These are phyloP conservation scores for Olyra latifolia DNA, from an alignment of 176 grass and related monocot species.

Conservation along the genomic window DNA sequence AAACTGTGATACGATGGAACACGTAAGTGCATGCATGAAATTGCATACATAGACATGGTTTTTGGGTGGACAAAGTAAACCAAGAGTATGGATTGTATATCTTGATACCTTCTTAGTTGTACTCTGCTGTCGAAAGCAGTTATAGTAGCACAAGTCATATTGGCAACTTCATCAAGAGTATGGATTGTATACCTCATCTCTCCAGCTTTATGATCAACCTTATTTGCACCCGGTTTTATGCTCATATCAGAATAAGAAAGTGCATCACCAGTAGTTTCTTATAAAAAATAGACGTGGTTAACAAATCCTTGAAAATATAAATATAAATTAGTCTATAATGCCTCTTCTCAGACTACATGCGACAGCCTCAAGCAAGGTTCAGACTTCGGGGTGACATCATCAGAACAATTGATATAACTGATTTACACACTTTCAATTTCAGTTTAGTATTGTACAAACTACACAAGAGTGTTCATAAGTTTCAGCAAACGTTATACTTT, in stretches of 20 bases:
- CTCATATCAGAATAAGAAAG: constrained; percentile 85
- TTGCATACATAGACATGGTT: constrained; percentile 94
- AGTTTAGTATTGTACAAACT: constrained; percentile 3
- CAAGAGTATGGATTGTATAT: no score
- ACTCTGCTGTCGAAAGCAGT: constrained; percentile 81
- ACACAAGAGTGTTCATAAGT: constrained; percentile 9
- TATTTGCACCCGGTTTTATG: constrained; percentile 55
- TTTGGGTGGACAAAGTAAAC: constrained; percentile 78
- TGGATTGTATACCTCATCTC: constrained; percentile 88
- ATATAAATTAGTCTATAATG: constrained; percentile 12
- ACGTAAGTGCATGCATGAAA: no score
- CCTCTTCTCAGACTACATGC: background rate
- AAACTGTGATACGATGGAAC: constrained; percentile 62
- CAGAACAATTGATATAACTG: constrained; percentile 5
- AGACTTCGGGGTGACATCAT: constrained; percentile 19
- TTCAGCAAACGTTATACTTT: constrained; percentile 15
- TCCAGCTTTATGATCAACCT: constrained; percentile 69
- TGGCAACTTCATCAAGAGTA: constrained; percentile 88
- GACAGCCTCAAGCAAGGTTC: constrained; percentile 13
- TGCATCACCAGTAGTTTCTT: constrained; percentile 73
- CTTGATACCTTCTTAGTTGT: constrained; percentile 78
- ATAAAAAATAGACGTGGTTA: constrained; percentile 20
- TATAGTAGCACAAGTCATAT: constrained; percentile 80
- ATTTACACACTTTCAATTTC: background rate
- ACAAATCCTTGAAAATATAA: constrained; percentile 8